These are phyloP conservation scores for Mycena pura DNA, from an alignment of 768 basidiomycete species.

Conservation along the genomic window DNA sequence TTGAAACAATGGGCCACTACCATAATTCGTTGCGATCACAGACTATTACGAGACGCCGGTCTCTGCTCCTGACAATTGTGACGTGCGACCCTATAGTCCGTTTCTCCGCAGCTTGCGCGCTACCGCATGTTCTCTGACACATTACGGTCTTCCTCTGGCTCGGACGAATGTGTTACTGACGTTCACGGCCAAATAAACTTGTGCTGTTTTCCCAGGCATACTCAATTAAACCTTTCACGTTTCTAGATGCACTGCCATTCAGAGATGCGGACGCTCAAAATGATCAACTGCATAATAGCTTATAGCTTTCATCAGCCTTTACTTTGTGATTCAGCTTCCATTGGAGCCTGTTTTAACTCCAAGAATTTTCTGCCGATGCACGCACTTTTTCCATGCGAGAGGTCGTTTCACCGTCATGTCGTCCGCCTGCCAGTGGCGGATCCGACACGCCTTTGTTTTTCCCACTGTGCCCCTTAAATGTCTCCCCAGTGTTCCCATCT, in stretches of 20 bases:
- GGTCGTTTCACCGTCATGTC: too few species aligned
- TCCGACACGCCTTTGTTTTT: not conserved
- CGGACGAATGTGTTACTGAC: constrained; percentile 6
- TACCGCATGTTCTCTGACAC: constrained; percentile 12
- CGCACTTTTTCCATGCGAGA: not conserved
- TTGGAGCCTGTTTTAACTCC: constrained; percentile 12
- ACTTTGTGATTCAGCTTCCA: constrained; percentile 2
- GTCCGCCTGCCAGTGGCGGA: not conserved
- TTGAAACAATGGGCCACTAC: not conserved
- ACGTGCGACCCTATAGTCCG: not conserved
- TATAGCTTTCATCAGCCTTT: constrained; percentile 14
- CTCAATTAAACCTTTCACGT: not conserved
- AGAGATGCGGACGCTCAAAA: not conserved
- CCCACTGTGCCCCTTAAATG: too few species aligned
- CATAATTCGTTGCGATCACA: too few species aligned
- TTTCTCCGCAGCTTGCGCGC: not conserved
- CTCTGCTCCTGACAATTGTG: not conserved
- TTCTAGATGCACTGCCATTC: constrained; percentile 4
- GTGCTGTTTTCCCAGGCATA: not conserved
- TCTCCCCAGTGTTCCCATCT: too few species aligned
- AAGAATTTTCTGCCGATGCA: not conserved
- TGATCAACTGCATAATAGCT: constrained; percentile 6
- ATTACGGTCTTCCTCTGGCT: not conserved
- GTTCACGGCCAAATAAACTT: constrained; percentile 2
- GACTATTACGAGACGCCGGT: too few species aligned